These are phyloP conservation scores for Rhododendron mucronatum DNA, from an alignment of 148 eudicot genomes.

Conservation along the genomic window DNA sequence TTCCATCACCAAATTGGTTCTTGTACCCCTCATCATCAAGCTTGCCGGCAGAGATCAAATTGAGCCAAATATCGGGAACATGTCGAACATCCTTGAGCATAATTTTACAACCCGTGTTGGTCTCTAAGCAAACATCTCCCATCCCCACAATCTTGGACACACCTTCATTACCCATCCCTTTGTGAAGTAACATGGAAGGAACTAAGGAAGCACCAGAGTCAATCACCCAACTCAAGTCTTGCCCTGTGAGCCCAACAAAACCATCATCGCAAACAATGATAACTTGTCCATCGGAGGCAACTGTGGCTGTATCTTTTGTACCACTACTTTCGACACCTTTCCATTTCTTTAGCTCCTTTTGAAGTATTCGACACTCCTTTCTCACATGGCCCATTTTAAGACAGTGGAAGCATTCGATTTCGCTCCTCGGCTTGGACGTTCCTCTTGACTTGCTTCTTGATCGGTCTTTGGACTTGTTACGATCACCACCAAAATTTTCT, in stretches of 20 bases:
- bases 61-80: not conserved
- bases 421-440: no score
- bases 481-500: no score
- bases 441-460: not conserved
- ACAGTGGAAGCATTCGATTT: not conserved
- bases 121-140: not conserved
- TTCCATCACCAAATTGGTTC: not conserved
- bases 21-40: not conserved
- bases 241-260: not conserved
- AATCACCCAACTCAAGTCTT: not conserved
- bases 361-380: not conserved
- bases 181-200: not conserved
- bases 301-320: not conserved
- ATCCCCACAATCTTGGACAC: not conserved
- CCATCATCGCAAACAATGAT: not conserved
- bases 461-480: no score
- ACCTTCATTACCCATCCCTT: not conserved
- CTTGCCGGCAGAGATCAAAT: not conserved
- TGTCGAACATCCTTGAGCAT: not conserved
- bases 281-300: not conserved
- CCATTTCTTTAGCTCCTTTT: not conserved
- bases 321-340: no score
- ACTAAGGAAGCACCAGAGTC: not conserved
- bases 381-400: not conserved
- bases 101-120: not conserved